Conservation (phyloP, 139 green algal species). For the Spirogloea muscicola region DNA sequence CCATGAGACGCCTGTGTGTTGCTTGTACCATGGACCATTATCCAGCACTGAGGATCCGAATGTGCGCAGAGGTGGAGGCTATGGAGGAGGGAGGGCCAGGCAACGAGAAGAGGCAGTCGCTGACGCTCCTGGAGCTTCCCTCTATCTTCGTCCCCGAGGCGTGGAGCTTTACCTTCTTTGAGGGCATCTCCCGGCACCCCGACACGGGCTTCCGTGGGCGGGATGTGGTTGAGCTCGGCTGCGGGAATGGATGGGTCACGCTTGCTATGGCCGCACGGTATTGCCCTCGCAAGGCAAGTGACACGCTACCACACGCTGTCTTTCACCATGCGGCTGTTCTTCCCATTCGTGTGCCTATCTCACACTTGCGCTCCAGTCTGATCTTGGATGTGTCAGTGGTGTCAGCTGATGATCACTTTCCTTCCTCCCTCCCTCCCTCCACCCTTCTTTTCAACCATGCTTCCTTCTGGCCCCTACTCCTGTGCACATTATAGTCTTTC, state of each 20-base stretch:
- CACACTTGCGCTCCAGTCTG: too few species aligned
- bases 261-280: conserved; percentile 29
- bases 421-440: too few species aligned
- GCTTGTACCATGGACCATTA: background rate
- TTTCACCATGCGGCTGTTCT: too few species aligned
- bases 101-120: background rate
- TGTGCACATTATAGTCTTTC: too few species aligned
- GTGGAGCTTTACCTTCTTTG: conserved; percentile 48
- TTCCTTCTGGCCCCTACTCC: too few species aligned
- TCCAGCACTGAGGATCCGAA: background rate
- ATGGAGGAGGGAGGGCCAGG: background rate
- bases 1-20: background rate
- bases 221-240: conserved; percentile 34
- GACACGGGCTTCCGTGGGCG: conserved; percentile 14
- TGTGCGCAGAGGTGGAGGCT: background rate
- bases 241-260: conserved; percentile 43
- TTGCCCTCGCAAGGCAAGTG: conserved; percentile 29
- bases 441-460: too few species aligned
- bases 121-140: conserved; percentile 38
- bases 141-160: conserved; percentile 43
- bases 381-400: too few species aligned
- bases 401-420: too few species aligned
- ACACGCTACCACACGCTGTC: too few species aligned
- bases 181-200: conserved; percentile 23
- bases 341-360: too few species aligned